A percentile compares a stretch with the other conserved stretches of the same genome.
Evolutionary conservation across 495 filamentous ascomycete genomes (phyloP).

Genomic region (Aspergillus indologenus): DNA sequence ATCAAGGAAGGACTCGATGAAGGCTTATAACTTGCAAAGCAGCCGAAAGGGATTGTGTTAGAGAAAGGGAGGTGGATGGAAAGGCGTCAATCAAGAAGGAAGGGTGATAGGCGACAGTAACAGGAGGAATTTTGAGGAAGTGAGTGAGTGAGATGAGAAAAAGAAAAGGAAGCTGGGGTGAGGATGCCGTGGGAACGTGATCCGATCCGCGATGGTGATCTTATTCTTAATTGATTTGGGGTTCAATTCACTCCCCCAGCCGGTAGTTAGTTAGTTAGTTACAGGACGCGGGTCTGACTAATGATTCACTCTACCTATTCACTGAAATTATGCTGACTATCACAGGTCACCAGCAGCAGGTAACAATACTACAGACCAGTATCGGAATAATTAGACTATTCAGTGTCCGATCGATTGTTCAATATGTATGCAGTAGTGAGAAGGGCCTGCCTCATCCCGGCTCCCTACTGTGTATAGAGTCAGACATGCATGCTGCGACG

Average conservation of each 20-base stretch:
- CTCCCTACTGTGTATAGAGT: too few relatives aligned
- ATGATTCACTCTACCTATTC: slow-evolving; percentile 4
- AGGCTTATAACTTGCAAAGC: background rate
- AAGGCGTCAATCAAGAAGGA: slow-evolving; percentile 12
- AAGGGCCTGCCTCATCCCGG: too few relatives aligned
- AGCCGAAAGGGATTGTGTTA: slow-evolving; percentile 1
- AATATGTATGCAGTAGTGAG: too few relatives aligned
- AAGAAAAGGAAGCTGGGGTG: slow-evolving; percentile 20
- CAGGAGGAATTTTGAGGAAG: slow-evolving; percentile 10
- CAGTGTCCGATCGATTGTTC: too few relatives aligned
- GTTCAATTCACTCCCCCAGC: background rate
- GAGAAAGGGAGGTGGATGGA: slow-evolving; percentile 10
- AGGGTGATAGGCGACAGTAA: slow-evolving; percentile 9
- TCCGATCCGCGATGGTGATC: slow-evolving; percentile 6
- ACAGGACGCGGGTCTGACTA: slow-evolving; percentile 2
- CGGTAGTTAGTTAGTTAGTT: too few relatives aligned
- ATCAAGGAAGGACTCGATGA: background rate
- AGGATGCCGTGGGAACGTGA: slow-evolving; percentile 20
- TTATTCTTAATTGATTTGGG: slow-evolving; percentile 1
- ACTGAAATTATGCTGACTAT: background rate
- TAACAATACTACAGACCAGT: too few relatives aligned
- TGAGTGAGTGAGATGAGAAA: background rate
- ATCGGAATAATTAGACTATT: too few relatives aligned
- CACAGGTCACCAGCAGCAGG: too few relatives aligned
- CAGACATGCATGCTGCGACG: too few relatives aligned